phyloP scores from a whole-genome alignment of 176 grass and related monocot species.

The Musa itinerans region DNA sequence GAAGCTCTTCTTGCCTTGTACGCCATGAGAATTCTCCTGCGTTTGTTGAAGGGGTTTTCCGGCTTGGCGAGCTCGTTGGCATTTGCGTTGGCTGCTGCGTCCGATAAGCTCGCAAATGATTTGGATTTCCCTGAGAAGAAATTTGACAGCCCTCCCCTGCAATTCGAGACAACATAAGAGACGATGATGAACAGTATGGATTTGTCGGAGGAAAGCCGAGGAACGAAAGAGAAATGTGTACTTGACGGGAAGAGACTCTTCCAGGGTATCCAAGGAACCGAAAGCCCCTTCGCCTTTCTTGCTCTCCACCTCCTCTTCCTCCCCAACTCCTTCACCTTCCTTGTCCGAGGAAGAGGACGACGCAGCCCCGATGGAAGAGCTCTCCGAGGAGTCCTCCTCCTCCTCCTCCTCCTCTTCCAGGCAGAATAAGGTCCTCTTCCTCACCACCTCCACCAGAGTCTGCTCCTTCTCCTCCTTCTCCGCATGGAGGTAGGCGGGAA shows the following conservation, averaged over 20 bases:
- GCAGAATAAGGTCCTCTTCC: slow-evolving; percentile 1
- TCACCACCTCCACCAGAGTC: not conserved
- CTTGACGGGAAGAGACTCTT: slow-evolving; percentile 67
- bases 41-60: slow-evolving; percentile 98
- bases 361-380: slow-evolving; percentile 28
- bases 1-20: slow-evolving; percentile 47
- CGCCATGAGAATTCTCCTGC: slow-evolving; percentile 53
- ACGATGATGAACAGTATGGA: too few species aligned
- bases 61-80: slow-evolving; percentile 62
- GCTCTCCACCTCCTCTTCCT: slow-evolving; percentile 25
- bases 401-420: not conserved
- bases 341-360: slow-evolving; percentile 25
- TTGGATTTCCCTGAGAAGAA: slow-evolving; percentile 94
- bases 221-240: slow-evolving; percentile 10
- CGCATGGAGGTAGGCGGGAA: not conserved
- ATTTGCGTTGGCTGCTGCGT: slow-evolving; percentile 25
- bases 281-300: slow-evolving; percentile 13
- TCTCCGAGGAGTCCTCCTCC: slow-evolving; percentile 25
- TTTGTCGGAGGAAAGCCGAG: not conserved
- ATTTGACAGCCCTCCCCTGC: slow-evolving; percentile 84
- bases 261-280: slow-evolving; percentile 43
- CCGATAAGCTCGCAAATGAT: slow-evolving; percentile 71
- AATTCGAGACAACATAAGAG: not conserved
- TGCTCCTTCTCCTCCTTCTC: not conserved
- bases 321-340: slow-evolving; percentile 1